Percentiles rank a stretch among this genome's conserved stretches.
Conservation (phyloP, 2,329 filamentous ascomycete genomes). For the Neocucurbitaria cava region DNA sequence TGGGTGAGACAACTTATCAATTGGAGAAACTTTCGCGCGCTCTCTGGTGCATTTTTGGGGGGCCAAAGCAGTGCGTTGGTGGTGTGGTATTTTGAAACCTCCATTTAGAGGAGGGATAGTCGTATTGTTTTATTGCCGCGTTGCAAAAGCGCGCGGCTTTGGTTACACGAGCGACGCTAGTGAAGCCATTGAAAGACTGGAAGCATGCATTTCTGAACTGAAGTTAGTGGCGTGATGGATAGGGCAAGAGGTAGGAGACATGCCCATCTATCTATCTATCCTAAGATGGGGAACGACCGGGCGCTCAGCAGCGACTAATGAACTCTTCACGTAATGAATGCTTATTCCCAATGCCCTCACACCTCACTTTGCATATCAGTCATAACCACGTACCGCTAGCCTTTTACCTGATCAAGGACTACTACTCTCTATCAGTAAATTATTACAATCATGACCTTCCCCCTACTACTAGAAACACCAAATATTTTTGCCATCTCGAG, state of each 20-base stretch:
- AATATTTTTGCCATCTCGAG: too few relatives aligned
- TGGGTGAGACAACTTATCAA: not conserved
- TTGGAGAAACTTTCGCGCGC: not conserved
- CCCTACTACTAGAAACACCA: too few relatives aligned
- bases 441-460: too few relatives aligned
- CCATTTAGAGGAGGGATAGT: conserved; percentile 4
- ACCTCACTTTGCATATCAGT: not conserved
- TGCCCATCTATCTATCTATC: too few relatives aligned
- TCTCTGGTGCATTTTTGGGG: not conserved
- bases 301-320: conserved; percentile 14
- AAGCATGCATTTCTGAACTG: too few relatives aligned
- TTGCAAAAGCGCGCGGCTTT: not conserved
- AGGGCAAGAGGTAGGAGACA: not conserved
- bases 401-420: too few relatives aligned
- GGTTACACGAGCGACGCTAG: not conserved
- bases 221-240: too few relatives aligned
- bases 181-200: not conserved
- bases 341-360: conserved; percentile 7
- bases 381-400: not conserved
- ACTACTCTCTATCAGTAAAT: too few relatives aligned
- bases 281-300: not conserved
- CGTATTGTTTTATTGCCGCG: conserved; percentile 5
- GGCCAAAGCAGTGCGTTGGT: not conserved
- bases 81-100: not conserved
- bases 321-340: conserved; percentile 18